phyloP scores from a whole-genome alignment of 2,329 filamentous ascomycete species.

The Aureobasidium sp. region DNA sequence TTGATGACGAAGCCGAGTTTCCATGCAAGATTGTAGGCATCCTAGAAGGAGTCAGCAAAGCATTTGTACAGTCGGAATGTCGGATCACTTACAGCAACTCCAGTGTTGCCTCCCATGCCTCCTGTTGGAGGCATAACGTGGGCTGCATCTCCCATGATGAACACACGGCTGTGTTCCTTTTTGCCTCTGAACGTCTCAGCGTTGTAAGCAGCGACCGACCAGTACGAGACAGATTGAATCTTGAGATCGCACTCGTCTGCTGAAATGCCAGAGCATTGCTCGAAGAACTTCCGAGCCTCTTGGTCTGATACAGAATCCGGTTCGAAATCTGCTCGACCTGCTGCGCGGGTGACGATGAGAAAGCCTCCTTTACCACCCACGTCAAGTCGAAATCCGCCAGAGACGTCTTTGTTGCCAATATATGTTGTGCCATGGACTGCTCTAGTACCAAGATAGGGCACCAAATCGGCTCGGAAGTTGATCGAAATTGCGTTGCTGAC shows the following conservation, averaged over 20 bases:
- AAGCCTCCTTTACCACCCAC: constrained; percentile 21
- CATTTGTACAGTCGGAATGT: too few species aligned
- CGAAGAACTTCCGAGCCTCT: constrained; percentile 7
- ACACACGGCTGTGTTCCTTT: background rate
- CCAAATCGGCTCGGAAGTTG: constrained; percentile 22
- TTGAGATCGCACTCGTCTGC: background rate
- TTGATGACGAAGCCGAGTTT: constrained; percentile 30
- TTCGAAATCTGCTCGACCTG: background rate
- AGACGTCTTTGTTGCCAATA: constrained; percentile 20
- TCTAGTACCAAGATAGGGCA: background rate
- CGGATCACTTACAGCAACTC: background rate
- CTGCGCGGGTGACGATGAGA: constrained; percentile 21
- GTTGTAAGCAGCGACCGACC: background rate
- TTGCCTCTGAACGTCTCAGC: background rate
- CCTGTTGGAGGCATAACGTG: background rate
- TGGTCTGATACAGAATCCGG: constrained; percentile 2
- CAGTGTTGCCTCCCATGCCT: background rate
- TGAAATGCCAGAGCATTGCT: constrained; percentile 2
- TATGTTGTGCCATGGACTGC: constrained; percentile 23
- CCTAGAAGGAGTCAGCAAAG: constrained; percentile 21
- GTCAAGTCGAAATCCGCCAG: constrained; percentile 22
- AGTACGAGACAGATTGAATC: constrained; percentile 10
- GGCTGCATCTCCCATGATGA: constrained; percentile 24
- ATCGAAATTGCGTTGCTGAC: constrained; percentile 21
- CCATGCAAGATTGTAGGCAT: constrained; percentile 35